phyloP scores from a whole-genome alignment of 2,329 filamentous ascomycete genomes.

The Coniochaeta sp. region DNA sequence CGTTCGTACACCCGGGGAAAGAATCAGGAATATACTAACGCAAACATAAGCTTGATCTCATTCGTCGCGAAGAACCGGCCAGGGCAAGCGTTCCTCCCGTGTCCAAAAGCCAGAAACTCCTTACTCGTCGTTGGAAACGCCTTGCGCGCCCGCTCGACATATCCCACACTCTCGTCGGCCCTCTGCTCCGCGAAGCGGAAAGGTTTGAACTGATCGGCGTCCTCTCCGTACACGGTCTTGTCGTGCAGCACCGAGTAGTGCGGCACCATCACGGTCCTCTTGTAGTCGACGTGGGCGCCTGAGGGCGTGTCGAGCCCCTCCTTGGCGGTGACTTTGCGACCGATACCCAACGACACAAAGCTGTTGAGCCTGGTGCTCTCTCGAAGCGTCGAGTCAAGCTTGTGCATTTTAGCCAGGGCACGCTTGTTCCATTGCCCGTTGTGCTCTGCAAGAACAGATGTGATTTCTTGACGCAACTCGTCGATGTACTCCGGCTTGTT shows the following conservation, averaged over 20 bases:
- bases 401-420: constrained; percentile 20
- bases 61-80: constrained; percentile 5
- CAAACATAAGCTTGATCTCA: constrained; percentile 4
- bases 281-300: constrained; percentile 19
- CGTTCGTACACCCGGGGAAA: not conserved
- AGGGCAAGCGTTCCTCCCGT: constrained; percentile 4
- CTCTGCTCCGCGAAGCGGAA: constrained; percentile 12
- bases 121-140: constrained; percentile 20
- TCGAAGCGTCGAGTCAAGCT: constrained; percentile 29
- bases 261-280: constrained; percentile 17
- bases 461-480: constrained; percentile 32
- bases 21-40: not conserved
- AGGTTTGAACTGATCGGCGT: constrained; percentile 10
- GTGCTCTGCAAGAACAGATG: constrained; percentile 14
- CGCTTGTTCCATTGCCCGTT: constrained; percentile 18
- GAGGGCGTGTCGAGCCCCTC: constrained; percentile 20
- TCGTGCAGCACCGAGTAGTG: constrained; percentile 16
- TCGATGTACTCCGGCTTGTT: constrained; percentile 25
- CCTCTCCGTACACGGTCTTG: constrained; percentile 7
- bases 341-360: constrained; percentile 13
- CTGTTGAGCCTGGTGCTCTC: constrained; percentile 26
- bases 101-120: constrained; percentile 3
- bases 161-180: constrained; percentile 7
- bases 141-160: constrained; percentile 11
- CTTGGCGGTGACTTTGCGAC: constrained; percentile 12